Percentiles rank a stretch among this genome's conserved stretches.
Evolutionary conservation across 2,329 filamentous ascomycete species (phyloP).

Genomic region (Hymenoscyphus linearis): DNA sequence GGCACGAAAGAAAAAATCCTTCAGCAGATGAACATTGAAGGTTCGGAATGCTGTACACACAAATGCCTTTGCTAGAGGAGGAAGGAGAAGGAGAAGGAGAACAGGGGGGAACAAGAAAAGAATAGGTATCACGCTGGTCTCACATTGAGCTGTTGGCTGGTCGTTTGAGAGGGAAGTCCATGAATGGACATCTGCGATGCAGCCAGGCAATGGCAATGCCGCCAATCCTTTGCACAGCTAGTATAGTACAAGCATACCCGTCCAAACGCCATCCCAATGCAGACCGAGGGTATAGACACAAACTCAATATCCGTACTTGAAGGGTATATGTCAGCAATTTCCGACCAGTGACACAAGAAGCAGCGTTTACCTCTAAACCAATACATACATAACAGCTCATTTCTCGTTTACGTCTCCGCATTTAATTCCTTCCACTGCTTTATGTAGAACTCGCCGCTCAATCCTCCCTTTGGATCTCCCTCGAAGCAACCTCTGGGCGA

Average conservation of each 20-base stretch:
- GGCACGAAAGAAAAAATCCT: slow-evolving; percentile 46
- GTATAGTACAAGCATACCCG: neutral
- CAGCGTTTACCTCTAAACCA: neutral
- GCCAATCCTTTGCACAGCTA: neutral
- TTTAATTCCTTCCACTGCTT: slow-evolving; percentile 64
- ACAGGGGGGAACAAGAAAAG: neutral
- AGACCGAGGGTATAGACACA: neutral
- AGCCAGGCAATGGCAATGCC: neutral
- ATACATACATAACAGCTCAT: neutral
- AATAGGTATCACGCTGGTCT: neutral
- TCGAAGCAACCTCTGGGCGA: slow-evolving; percentile 47
- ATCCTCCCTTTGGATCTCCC: slow-evolving; percentile 49
- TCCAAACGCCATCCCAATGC: neutral
- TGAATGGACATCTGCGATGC: neutral
- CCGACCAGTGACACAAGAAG: neutral
- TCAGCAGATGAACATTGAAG: slow-evolving; percentile 40
- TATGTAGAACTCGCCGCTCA: slow-evolving; percentile 58
- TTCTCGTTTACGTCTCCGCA: slow-evolving; percentile 38
- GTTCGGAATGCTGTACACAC: slow-evolving; percentile 46
- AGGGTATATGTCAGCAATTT: neutral
- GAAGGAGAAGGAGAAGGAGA: no score
- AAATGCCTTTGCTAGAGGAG: slow-evolving; percentile 35
- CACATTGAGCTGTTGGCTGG: neutral
- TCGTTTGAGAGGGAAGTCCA: neutral
- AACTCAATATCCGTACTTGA: neutral